Base-by-base conservation (phyloP, 164 flowering plant species). In the Annona squamosa region DNA sequence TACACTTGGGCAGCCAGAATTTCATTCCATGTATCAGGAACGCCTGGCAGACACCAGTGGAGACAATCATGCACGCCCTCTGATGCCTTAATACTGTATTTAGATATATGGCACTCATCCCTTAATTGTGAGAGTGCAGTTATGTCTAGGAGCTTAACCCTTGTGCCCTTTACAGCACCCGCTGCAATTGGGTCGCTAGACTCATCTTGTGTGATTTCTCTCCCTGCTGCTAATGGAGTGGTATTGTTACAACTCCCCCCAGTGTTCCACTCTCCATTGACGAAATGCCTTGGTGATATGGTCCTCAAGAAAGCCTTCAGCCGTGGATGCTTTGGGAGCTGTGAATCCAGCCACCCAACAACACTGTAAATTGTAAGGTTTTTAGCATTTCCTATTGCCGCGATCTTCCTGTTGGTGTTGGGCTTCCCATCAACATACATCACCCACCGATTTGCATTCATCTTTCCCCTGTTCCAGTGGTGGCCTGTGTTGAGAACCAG, bases 31-130 rank as follows among this genome's bases (percentile, higher is more conserved):
- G 92, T 76, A 73, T 91, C 97, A 0, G 96, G 96, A 69, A 94
- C 77, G 3, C 97, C 97, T 0, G 96, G 98, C 5, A 90, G 72
- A 84, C 98, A 94, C 98, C 98, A 94, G 72, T 91, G 98, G 80
- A 91, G 80, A 82, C 97, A 91, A 75, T 91, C 97, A 42, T 86
- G 84, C 26, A 78, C 57, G 2, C 87, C 90, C 1, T 71, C 72
- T 3, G 79, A 71, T 6, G 78, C 71, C 78, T 79, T 86, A 5
- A 74, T 57, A 47, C 87, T 81, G 77, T 84, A 88, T 4, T 80
- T 79, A 0, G 97, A 88, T n/a, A 91, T 82, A 71, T 91, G 97
- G 46, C 84, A 88, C 61, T 89, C 97, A 46, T 90, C 94, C 76
- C 97, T 85, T 47, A 91, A 78, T 59, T 85, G 79, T 10, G 97